A percentile compares a stretch with the other conserved stretches of the same genome.
Evolutionary conservation across 345 rosid genomes (phyloP).

Genomic region (Hibiscus mutabilis): DNA sequence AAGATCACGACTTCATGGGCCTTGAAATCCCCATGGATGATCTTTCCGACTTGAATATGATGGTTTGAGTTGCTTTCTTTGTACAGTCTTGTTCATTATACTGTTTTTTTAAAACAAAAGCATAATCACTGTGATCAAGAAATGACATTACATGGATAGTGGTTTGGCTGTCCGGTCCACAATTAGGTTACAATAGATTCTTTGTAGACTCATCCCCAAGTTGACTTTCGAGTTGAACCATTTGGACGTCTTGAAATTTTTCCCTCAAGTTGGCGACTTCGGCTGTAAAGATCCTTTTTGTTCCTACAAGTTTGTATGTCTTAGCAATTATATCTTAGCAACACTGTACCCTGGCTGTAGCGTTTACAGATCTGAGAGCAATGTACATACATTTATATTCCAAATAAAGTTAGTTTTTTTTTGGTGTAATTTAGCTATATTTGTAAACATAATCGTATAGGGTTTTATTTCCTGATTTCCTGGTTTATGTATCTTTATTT

Average conservation of each 20-base stretch:
- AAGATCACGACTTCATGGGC: conserved; percentile 84
- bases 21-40: conserved; percentile 99
- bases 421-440: neutral
- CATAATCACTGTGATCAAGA: neutral
- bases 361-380: conserved; percentile 41
- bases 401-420: neutral
- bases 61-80: conserved; percentile 70
- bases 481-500: conserved; percentile 2
- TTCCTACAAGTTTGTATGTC: conserved; percentile 42
- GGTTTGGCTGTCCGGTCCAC: conserved; percentile 41
- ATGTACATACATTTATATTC: neutral
- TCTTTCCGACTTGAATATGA: conserved; percentile 92
- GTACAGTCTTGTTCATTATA: conserved; percentile 85
- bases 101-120: conserved; percentile 40
- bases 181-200: conserved; percentile 67
- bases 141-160: conserved; percentile 31
- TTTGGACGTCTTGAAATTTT: conserved; percentile 34
- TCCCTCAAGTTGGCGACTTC: conserved; percentile 47
- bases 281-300: conserved; percentile 56
- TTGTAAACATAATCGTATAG: neutral
- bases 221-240: conserved; percentile 43
- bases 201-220: conserved; percentile 46
- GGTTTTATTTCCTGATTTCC: neutral
- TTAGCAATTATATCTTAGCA: conserved; percentile 44
- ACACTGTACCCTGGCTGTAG: conserved; percentile 46